phyloP scores from a whole-genome alignment of 2,329 filamentous ascomycete species.

The Clonostachys rhizophaga region DNA sequence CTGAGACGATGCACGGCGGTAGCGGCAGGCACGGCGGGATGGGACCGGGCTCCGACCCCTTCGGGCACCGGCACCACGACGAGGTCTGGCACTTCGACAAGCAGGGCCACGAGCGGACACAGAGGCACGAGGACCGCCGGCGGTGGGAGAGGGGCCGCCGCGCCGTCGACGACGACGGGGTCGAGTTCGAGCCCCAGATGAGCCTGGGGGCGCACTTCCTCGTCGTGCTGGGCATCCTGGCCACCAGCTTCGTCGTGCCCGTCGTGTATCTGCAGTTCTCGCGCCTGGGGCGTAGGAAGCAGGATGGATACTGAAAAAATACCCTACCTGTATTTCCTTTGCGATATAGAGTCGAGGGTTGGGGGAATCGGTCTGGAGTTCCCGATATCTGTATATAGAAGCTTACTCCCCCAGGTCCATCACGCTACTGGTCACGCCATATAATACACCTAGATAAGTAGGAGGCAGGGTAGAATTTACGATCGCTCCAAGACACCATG shows the following conservation, averaged over 20 bases:
- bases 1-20: not conserved
- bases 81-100: slow-evolving; percentile 77
- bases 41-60: slow-evolving; percentile 52
- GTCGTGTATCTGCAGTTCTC: slow-evolving; percentile 31
- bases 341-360: not conserved
- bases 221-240: slow-evolving; percentile 41
- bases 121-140: slow-evolving; percentile 55
- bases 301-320: slow-evolving; percentile 7
- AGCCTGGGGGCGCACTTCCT: slow-evolving; percentile 40
- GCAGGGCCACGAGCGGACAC: slow-evolving; percentile 67
- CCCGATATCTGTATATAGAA: not conserved
- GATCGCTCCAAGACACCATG: no score
- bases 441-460: no score
- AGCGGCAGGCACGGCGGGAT: slow-evolving; percentile 38
- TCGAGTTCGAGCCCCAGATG: slow-evolving; percentile 34
- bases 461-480: no score
- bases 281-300: slow-evolving; percentile 21
- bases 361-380: not conserved
- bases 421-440: no score
- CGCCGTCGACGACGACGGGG: slow-evolving; percentile 30
- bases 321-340: not conserved
- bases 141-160: slow-evolving; percentile 23
- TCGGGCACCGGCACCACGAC: slow-evolving; percentile 32
- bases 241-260: slow-evolving; percentile 39
- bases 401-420: no score